phyloP scores from a whole-genome alignment of 768 basidiomycete species.

The Psilocybe cubensis region DNA sequence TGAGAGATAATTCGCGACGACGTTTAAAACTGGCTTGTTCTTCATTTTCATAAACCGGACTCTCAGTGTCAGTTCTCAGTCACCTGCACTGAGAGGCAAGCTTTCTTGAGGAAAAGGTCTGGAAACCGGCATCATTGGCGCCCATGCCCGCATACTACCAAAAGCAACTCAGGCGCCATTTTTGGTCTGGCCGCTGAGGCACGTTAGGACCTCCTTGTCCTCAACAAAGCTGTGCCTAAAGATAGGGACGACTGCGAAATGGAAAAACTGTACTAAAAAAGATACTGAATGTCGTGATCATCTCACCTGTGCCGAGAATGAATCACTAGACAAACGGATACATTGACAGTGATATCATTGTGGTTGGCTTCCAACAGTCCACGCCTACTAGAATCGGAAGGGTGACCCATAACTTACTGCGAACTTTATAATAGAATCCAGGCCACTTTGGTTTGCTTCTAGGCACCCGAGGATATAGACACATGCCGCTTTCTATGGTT shows the following conservation, averaged over 20 bases:
- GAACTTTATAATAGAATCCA: slow-evolving; percentile 75
- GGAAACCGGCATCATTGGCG: slow-evolving; percentile 9
- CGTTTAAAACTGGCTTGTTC: neutral
- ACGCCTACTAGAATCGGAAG: slow-evolving; percentile 62
- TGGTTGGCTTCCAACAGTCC: slow-evolving; percentile 86
- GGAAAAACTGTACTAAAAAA: neutral
- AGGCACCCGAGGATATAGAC: too few species aligned
- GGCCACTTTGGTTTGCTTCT: slow-evolving; percentile 42
- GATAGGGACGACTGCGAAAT: slow-evolving; percentile 19
- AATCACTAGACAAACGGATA: slow-evolving; percentile 57
- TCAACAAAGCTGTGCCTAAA: slow-evolving; percentile 47
- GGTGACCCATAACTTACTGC: slow-evolving; percentile 58
- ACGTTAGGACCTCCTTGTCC: slow-evolving; percentile 54
- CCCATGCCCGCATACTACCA: slow-evolving; percentile 53
- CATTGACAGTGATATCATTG: slow-evolving; percentile 61
- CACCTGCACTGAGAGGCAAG: slow-evolving; percentile 69
- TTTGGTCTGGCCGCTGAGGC: slow-evolving; percentile 46
- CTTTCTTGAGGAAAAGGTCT: slow-evolving; percentile 80
- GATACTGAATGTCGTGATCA: too few species aligned
- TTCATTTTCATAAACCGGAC: slow-evolving; percentile 24
- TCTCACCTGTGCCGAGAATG: slow-evolving; percentile 61
- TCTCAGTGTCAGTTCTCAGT: slow-evolving; percentile 58
- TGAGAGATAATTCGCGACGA: neutral
- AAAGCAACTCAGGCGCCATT: slow-evolving; percentile 58
- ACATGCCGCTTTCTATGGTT: too few species aligned